phyloP scores from a whole-genome alignment of 306 rosid species.

The Medicago arabica region DNA sequence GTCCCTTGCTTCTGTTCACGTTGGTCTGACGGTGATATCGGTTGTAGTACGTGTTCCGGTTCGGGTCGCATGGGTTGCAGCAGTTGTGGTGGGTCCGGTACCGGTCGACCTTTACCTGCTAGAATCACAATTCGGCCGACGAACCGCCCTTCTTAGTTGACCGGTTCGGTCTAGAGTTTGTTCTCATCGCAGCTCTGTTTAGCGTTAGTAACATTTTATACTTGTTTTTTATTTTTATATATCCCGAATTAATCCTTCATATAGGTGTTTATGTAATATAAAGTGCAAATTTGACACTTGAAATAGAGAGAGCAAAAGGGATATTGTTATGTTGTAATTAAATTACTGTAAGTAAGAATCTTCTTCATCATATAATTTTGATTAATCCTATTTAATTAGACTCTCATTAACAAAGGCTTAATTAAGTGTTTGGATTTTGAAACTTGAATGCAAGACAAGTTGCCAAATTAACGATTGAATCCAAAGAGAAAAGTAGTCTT shows the following conservation, averaged over 20 bases:
- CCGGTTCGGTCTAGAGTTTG: conserved; percentile 2
- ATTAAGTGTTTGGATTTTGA: neutral
- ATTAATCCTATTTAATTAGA: conserved; percentile 17
- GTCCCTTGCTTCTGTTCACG: conserved; percentile 84
- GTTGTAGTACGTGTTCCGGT: conserved; percentile 83
- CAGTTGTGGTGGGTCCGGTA: conserved; percentile 90
- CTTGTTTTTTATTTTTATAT: neutral
- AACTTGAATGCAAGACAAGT: neutral
- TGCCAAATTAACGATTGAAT: conserved; percentile 20
- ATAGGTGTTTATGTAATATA: conserved; percentile 37
- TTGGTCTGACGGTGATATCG: conserved; percentile 89
- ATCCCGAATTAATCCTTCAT: neutral
- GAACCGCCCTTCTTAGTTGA: conserved; percentile 53
- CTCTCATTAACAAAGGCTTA: neutral
- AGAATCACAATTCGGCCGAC: conserved; percentile 60
- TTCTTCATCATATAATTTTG: conserved; percentile 13
- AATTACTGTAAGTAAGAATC: conserved; percentile 28
- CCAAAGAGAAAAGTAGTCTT: neutral
- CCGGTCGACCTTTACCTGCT: conserved; percentile 82
- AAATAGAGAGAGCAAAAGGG: conserved; percentile 19
- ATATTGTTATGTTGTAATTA: conserved; percentile 29
- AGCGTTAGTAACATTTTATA: conserved; percentile 26
- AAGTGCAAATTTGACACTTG: conserved; percentile 37
- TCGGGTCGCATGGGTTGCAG: conserved; percentile 79
- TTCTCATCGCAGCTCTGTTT: neutral